These are phyloP conservation scores for Globisporangium barbulae DNA, from an alignment of 352 stramenopile species.

Conservation along the genomic window DNA sequence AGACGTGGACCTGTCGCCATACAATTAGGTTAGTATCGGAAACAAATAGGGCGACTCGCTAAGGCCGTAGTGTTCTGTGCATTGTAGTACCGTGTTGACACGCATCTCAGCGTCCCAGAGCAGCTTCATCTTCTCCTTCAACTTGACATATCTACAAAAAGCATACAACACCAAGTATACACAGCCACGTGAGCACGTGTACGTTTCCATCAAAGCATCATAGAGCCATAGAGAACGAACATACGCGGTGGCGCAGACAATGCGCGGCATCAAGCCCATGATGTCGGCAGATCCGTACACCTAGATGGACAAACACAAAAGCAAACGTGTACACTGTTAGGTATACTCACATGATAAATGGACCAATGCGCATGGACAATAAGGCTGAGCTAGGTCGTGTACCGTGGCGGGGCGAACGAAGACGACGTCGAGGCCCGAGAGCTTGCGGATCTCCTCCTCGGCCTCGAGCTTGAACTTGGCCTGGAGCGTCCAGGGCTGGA, in stretches of 20 bases:
- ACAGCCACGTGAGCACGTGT: not conserved
- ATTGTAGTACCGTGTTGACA: constrained; percentile 69
- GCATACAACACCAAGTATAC: not conserved
- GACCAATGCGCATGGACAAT: too few species aligned
- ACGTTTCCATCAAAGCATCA: not conserved
- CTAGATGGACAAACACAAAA: constrained; percentile 18
- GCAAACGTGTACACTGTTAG: not conserved
- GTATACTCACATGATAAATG: not conserved
- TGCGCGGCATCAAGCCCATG: constrained; percentile 80
- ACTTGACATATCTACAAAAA: constrained; percentile 64
- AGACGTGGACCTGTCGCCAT: constrained; percentile 62
- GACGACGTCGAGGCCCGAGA: constrained; percentile 56
- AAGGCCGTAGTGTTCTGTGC: not conserved
- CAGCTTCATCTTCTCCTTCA: constrained; percentile 87
- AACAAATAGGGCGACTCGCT: not conserved
- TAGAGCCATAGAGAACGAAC: constrained; percentile 15
- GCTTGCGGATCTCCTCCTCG: constrained; percentile 63
- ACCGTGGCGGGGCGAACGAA: constrained; percentile 78
- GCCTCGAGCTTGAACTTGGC: constrained; percentile 87
- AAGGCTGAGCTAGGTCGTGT: not conserved
- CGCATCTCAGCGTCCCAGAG: constrained; percentile 86
- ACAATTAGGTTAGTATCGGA: not conserved
- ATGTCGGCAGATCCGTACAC: constrained; percentile 80
- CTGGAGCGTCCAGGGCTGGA: constrained; percentile 81
- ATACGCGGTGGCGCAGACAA: constrained; percentile 82